phyloP scores from a whole-genome alignment of 805 yeast genomes.

The Saccharomycopsis schoenii region DNA sequence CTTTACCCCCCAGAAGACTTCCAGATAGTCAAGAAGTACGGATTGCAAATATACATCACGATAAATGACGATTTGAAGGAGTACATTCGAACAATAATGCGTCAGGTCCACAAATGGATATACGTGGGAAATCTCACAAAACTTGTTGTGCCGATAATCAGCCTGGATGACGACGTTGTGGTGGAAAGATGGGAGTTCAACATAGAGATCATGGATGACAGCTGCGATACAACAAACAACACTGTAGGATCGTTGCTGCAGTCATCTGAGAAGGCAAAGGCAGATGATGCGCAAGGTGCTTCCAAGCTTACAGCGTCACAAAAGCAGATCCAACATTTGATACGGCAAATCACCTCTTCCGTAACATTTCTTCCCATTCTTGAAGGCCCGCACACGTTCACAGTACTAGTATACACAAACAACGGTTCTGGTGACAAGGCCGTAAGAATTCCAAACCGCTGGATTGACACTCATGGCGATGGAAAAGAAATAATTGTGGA shows the following conservation, averaged over 20 bases:
- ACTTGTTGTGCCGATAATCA: slow-evolving; percentile 62
- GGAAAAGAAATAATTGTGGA: slow-evolving; percentile 44
- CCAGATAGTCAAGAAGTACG: slow-evolving; percentile 67
- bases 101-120: slow-evolving; percentile 68
- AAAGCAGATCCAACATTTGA: slow-evolving; percentile 70
- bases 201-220: slow-evolving; percentile 31
- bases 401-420: slow-evolving; percentile 75
- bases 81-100: slow-evolving; percentile 58
- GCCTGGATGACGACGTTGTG: slow-evolving; percentile 53
- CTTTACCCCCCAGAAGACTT: slow-evolving; percentile 86
- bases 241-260: background rate
- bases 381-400: slow-evolving; percentile 61
- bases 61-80: slow-evolving; percentile 65
- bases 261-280: background rate
- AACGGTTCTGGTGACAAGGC: slow-evolving; percentile 26
- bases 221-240: slow-evolving; percentile 17
- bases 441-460: slow-evolving; percentile 54
- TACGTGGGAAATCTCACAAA: slow-evolving; percentile 56
- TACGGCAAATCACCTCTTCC: slow-evolving; percentile 82
- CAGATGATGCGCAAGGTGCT: slow-evolving; percentile 20
- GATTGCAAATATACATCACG: slow-evolving; percentile 60
- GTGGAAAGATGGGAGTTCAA: slow-evolving; percentile 86
- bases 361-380: slow-evolving; percentile 77
- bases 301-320: slow-evolving; percentile 41
- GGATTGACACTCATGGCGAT: slow-evolving; percentile 62